A percentile compares a stretch with the other conserved stretches of the same genome.
phyloP scores from a whole-genome alignment of 148 eudicot species.

The Cornus suecica region DNA sequence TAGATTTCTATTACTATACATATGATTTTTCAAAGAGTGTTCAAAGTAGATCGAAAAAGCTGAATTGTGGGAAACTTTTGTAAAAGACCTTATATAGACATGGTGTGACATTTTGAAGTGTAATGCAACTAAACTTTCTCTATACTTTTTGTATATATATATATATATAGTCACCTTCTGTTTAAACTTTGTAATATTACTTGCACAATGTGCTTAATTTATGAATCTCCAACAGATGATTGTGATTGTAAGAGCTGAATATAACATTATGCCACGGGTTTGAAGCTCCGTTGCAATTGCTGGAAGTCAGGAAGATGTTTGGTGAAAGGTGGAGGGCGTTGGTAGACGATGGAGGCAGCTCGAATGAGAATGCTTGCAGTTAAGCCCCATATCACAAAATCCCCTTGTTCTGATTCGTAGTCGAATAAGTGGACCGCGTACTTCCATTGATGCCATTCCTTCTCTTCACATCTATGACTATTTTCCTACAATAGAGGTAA shows the following conservation, averaged over 20 bases:
- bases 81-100: background rate
- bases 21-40: background rate
- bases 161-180: no score
- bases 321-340: conserved; percentile 17
- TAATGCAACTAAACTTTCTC: no score
- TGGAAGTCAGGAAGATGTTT: conserved; percentile 21
- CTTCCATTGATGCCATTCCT: conserved; percentile 20
- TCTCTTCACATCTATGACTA: conserved; percentile 14
- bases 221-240: no score
- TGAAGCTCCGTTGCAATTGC: conserved; percentile 12
- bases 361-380: conserved; percentile 31
- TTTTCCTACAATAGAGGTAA: background rate
- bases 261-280: background rate
- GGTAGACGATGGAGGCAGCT: conserved; percentile 24
- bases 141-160: no score
- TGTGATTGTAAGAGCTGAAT: background rate
- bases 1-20: no score
- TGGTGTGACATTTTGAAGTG: background rate
- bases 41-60: background rate
- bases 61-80: background rate
- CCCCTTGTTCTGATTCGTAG: conserved; percentile 17
- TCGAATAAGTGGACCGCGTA: conserved; percentile 22
- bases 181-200: no score
- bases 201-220: no score
- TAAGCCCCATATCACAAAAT: conserved; percentile 21